Evolutionary conservation across 345 rosid genomes (phyloP), one percentile per base, ranked within the genome.

Genomic region (Gossypium mustelinum): DNA sequence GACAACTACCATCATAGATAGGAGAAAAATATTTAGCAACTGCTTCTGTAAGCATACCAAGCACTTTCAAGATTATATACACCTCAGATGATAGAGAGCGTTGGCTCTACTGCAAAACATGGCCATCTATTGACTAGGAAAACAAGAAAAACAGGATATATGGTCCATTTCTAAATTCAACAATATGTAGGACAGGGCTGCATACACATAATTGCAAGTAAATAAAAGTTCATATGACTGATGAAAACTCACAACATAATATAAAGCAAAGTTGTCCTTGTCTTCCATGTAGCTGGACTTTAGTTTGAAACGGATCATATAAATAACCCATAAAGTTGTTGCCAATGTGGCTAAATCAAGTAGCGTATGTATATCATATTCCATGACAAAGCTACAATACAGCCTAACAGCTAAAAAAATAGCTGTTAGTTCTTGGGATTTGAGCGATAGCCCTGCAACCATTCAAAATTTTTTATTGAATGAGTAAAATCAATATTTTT

Each of bases 241-340:
- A 57, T 29, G 60, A 54, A 75, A 77, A 76, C 90, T 83, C 76
- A 96, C 99, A 89, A 96, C 97, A 81, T 88, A 96, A 81, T 93
- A 93, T 73, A 86, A 81, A 11, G 97, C 92, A 80, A 96, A 96
- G 84, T 93, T 96, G 83, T 96, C 99, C 76, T 93, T 93, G 76
- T 93, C 98, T 52, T 86, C 97, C 98, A 96, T 93, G 85, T 96
- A 96, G 82, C 97, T 92, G 70, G 99, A 87, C 83, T 76, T 90
- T 73, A 96, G 78, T 57, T 89, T 93, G 86, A 93, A 93, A 45
- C 97, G 97, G 81, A 96, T 96, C 98, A 90, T 93, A 81, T 84
- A 96, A 65, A 96, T 96, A 84, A 96, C 99, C 99, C 99, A 96
- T 25, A 96, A 79, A 27, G 99, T 96, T n/a, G 99, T 92, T 4